Evolutionary conservation across 495 filamentous ascomycete genomes (phyloP).

Genomic region (Xylaria palmicola): DNA sequence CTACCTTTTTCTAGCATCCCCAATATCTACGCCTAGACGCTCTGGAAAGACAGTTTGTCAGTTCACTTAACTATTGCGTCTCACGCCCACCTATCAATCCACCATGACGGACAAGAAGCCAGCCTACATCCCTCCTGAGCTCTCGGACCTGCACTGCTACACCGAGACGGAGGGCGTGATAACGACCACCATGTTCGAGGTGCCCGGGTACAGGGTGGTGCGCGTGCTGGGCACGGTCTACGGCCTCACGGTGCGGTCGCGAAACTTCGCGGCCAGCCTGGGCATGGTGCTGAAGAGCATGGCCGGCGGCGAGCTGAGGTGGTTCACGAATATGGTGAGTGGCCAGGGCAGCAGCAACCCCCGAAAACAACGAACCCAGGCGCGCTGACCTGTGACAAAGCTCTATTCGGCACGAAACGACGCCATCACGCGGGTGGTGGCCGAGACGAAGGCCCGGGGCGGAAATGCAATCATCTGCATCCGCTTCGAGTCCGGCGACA

Average conservation of each 20-base stretch:
- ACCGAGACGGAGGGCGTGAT: constrained; percentile 59
- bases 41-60: no score
- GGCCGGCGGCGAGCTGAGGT: constrained; percentile 56
- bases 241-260: constrained; percentile 57
- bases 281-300: constrained; percentile 49
- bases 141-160: constrained; percentile 54
- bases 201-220: constrained; percentile 58
- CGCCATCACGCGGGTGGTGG: constrained; percentile 53
- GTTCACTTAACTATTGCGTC: not conserved
- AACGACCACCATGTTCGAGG: constrained; percentile 49
- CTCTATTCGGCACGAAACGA: constrained; percentile 57
- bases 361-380: not conserved
- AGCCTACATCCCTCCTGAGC: constrained; percentile 31
- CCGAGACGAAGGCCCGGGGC: constrained; percentile 55
- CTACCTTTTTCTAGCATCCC: not conserved
- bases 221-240: constrained; percentile 59
- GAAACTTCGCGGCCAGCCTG: constrained; percentile 46
- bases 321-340: constrained; percentile 51
- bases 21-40: not conserved
- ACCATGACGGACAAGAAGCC: constrained; percentile 13
- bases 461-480: constrained; percentile 61
- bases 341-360: no score
- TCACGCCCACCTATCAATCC: not conserved
- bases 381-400: not conserved
- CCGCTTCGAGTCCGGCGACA: constrained; percentile 53